Percentiles rank a stretch among this genome's conserved stretches.
Conservation (phyloP, 1,284 basidiomycete species). For the Cryptococcus floricola region DNA sequence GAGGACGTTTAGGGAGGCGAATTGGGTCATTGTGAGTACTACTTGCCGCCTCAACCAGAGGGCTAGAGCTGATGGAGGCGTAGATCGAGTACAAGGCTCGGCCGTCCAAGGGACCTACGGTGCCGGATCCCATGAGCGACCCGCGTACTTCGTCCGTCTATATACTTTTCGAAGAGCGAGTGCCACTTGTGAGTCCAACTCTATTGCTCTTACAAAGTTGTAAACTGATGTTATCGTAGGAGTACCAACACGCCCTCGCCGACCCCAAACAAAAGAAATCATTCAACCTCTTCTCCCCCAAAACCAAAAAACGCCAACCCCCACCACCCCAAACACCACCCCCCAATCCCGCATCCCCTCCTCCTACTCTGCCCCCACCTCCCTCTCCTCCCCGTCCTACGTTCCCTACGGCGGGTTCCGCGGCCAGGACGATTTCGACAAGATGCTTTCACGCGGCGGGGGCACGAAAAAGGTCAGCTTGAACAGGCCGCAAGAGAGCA, state of each 20-base stretch:
- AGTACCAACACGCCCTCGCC: slow-evolving; percentile 73
- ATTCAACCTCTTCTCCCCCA: slow-evolving; percentile 45
- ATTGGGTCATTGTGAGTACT: slow-evolving; percentile 79
- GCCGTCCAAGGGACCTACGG: slow-evolving; percentile 16
- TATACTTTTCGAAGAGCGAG: slow-evolving; percentile 80
- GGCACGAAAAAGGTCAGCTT: slow-evolving; percentile 31
- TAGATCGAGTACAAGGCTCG: slow-evolving; percentile 77
- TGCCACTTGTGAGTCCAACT: slow-evolving; percentile 53
- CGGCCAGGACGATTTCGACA: slow-evolving; percentile 68
- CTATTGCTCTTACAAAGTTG: not conserved
- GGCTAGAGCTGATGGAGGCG: not conserved
- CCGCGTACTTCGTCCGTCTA: slow-evolving; percentile 59
- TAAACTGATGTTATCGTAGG: slow-evolving; percentile 45
- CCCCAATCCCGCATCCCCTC: slow-evolving; percentile 38
- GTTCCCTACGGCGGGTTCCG: too few species aligned
- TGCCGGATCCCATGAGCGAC: slow-evolving; percentile 47
- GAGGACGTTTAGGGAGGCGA: slow-evolving; percentile 73
- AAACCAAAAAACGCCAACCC: slow-evolving; percentile 65
- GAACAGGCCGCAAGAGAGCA: slow-evolving; percentile 15
- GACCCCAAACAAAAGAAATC: slow-evolving; percentile 49
- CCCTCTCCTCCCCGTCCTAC: not conserved
- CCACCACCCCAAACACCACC: slow-evolving; percentile 24
- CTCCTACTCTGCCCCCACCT: slow-evolving; percentile 1
- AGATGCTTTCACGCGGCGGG: slow-evolving; percentile 53
- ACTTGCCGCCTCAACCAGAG: not conserved